Percentiles rank a stretch among this genome's conserved stretches.
These are phyloP conservation scores for Plasmodium sp. DNA, from an alignment of 169 alveolate genomes.

Conservation along the genomic window DNA sequence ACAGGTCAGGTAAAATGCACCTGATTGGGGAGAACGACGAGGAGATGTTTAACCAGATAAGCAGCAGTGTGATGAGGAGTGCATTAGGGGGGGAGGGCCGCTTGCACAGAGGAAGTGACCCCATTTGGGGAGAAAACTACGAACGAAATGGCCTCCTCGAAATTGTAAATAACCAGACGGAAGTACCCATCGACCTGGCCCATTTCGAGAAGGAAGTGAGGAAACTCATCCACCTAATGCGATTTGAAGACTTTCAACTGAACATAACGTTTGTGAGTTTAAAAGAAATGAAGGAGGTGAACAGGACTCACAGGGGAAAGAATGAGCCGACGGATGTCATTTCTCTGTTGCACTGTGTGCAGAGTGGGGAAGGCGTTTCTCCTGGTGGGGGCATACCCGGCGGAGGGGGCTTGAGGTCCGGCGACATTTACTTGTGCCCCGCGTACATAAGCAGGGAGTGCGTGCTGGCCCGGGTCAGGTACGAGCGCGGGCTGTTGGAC, in stretches of 20 bases:
- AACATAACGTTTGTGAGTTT: slow-evolving; percentile 37
- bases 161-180: slow-evolving; percentile 43
- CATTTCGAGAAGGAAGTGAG: slow-evolving; percentile 54
- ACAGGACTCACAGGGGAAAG: slow-evolving; percentile 31
- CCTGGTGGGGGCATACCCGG: background rate
- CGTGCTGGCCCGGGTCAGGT: slow-evolving; percentile 11
- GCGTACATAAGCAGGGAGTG: slow-evolving; percentile 59
- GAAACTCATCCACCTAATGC: slow-evolving; percentile 29
- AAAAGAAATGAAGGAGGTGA: slow-evolving; percentile 44
- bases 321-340: slow-evolving; percentile 54
- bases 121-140: background rate
- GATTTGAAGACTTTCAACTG: slow-evolving; percentile 15
- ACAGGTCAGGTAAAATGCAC: background rate
- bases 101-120: too few species aligned
- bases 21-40: slow-evolving; percentile 2
- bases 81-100: too few species aligned
- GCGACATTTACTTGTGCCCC: slow-evolving; percentile 66
- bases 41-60: background rate
- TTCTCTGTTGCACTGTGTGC: slow-evolving; percentile 12
- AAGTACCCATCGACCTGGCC: slow-evolving; percentile 37
- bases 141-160: slow-evolving; percentile 25
- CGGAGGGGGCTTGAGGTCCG: background rate
- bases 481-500: background rate
- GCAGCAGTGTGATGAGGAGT: background rate
- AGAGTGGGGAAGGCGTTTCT: background rate